Base-by-base conservation (phyloP, 2,329 filamentous ascomycete species). In the Fusarium caatingaense region DNA sequence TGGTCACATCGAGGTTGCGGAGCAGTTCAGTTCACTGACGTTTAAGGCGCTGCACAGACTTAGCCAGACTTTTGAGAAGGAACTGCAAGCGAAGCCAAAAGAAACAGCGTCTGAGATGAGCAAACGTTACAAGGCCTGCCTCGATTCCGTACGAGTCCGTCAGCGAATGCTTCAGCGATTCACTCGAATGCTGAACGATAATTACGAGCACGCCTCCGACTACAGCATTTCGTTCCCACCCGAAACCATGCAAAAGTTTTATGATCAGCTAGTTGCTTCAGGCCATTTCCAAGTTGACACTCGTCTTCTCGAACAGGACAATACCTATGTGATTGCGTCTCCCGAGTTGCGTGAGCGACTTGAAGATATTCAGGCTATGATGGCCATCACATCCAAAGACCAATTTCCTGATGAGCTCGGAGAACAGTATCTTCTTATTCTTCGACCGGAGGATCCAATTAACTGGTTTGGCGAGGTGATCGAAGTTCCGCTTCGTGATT, bases 151-250 rank as follows among this genome's bases (percentile, higher is more conserved):
- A 23, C 93, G 96, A 75, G 94, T 98, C 60, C 90, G 96, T 23
- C 96, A 99, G 80, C 89, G 96, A 80, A 98, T 98, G 88, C 86
- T 99, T 68, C 97, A 98, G 78, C 93, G 96, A 64, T 98, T 98
- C 80, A 96, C 93, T 20, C 89, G 94, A 71, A 93, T 97, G 78
- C 81, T 99, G 57, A 94, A 92, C 73, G 93, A 97, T 77, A 90
- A 95, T 62, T 99, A 99, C 76, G 96, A 99, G 79, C 98, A 99
- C 76, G 93, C 93, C 8, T 97, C 94, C 12, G 96, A 99, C 79
- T 97, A 96, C 80, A 97, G 93, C 78, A 92, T 98, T 76, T 90
- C 92, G 37, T 87, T 94, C 46, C 76, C 82, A 7, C 85, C 87
- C 11, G 89, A 92, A 32, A 87, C 88, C 65, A 85, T 97, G 65